Evolutionary conservation across 83 land plant genomes (phyloP).

Genomic region (Isoetes engelmannii): DNA sequence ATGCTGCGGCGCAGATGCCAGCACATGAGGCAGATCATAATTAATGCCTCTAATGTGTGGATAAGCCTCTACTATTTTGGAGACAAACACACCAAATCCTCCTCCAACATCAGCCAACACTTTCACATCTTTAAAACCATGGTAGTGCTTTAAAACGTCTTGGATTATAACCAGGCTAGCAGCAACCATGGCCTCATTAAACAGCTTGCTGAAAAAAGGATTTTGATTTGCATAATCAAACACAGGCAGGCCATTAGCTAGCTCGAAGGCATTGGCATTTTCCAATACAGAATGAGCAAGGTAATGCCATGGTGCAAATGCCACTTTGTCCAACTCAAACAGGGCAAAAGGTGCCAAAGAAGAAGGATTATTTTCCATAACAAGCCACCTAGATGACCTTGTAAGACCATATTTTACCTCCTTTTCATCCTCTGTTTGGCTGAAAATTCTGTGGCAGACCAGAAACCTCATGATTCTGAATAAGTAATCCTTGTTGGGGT

Average conservation of each 20-base stretch:
- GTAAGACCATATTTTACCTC: too few species aligned
- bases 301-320: too few species aligned
- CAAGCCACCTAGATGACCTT: too few species aligned
- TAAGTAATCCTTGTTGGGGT: too few species aligned
- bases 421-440: too few species aligned
- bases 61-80: neutral
- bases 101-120: constrained; percentile 14
- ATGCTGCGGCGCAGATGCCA: constrained; percentile 2
- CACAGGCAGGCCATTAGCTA: neutral
- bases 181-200: constrained; percentile 8
- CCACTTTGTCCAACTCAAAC: too few species aligned
- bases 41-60: constrained; percentile 14
- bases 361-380: too few species aligned
- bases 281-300: too few species aligned
- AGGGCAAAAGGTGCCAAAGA: too few species aligned
- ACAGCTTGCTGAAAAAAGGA: constrained; percentile 2
- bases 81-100: constrained; percentile 2
- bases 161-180: neutral
- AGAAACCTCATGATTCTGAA: too few species aligned
- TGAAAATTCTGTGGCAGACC: too few species aligned
- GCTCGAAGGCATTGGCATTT: neutral
- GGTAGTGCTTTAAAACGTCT: constrained; percentile 2
- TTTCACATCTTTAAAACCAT: constrained; percentile 8
- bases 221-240: neutral
- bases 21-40: constrained; percentile 16